phyloP scores from a whole-genome alignment of 768 basidiomycete species.

The Cystofilobasidium capitatum region DNA sequence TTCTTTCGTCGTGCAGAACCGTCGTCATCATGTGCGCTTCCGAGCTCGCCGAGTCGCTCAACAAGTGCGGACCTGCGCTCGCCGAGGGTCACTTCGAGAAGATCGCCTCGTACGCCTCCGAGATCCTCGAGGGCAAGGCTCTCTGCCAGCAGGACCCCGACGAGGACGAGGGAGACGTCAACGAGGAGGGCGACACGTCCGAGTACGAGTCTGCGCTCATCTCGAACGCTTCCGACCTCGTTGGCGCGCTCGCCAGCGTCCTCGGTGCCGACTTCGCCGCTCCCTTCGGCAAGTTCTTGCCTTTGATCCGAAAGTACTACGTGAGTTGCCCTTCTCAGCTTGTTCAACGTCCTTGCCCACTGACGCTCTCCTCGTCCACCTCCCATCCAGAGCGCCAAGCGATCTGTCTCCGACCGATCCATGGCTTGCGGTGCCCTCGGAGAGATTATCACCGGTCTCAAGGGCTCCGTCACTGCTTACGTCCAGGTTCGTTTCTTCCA shows the following conservation, averaged over 20 bases:
- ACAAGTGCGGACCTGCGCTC: constrained; percentile 79
- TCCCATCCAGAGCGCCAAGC: constrained; percentile 55
- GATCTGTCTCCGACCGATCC: constrained; percentile 82
- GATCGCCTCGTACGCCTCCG: constrained; percentile 68
- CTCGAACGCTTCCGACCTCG: constrained; percentile 86
- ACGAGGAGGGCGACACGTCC: constrained; percentile 48
- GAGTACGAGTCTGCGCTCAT: constrained; percentile 96
- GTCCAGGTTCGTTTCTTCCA: constrained; percentile 48
- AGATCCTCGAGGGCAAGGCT: constrained; percentile 86
- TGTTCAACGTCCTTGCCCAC: background rate
- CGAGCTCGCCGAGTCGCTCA: constrained; percentile 81
- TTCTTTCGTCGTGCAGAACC: constrained; percentile 46
- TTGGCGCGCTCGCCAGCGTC: constrained; percentile 72
- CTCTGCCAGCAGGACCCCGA: constrained; percentile 95
- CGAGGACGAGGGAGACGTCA: constrained; percentile 64
- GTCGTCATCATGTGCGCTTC: constrained; percentile 82
- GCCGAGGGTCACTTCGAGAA: constrained; percentile 62
- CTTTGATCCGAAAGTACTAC: constrained; percentile 82
- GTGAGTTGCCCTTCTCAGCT: constrained; percentile 45
- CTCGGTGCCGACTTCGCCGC: constrained; percentile 75
- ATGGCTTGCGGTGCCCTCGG: constrained; percentile 87
- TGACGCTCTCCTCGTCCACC: background rate
- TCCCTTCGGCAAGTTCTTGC: constrained; percentile 77
- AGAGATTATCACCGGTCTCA: constrained; percentile 89
- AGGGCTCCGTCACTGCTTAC: constrained; percentile 69